Evolutionary conservation across 768 basidiomycete species (phyloP), one percentile per base, ranked within the genome.

Genomic region (Lactifluus pinguis): DNA sequence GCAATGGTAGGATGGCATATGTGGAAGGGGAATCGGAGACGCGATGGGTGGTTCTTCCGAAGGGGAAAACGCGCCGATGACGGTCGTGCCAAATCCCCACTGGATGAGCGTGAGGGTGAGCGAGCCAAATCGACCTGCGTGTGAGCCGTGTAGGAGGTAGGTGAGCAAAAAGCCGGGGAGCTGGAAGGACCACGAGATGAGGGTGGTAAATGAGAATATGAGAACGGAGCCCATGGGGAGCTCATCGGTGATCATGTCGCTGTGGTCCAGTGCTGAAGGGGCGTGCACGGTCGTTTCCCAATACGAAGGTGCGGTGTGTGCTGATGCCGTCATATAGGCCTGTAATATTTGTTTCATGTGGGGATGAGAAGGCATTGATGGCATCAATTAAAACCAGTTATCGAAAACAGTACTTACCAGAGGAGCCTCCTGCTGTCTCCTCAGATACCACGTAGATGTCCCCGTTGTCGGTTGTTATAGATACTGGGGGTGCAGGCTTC

Each of bases 21-120:
- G 25, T 25, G 25, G 25, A 25, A 1, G 25, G 25, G 25, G 25
- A 25, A 25, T 25, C 25, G 25, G 25, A 25, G 25, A 25, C 25
- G 25, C 25, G 25, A 25, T 25, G 25, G 25, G 25, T 25, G 45
- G 30, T 14, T 62, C 61, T 39, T 53, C 56, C 14, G n/a, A 32
- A 52, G 68, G 15, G 44, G 68, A 61, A 53, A 58, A 41, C 63
- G 55, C 53, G 66, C 68, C 49, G 75, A 66, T 63, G 72, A 71
- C 65, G 72, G 62, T 54, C 83, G 82, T 13, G 88, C 83, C 86
- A 68, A 95, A 83, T 1, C 95, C 95, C 67, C 86, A 92, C 69
- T 98, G 95, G 65, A 98, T 95, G 62, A 98, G 77, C 0, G 92
- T 98, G 67, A 97, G 79, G 17, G 95, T 95, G n/a, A 99, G 87